Evolutionary conservation across 805 yeast species (phyloP).

Genomic region (Yamadazyma sp.): DNA sequence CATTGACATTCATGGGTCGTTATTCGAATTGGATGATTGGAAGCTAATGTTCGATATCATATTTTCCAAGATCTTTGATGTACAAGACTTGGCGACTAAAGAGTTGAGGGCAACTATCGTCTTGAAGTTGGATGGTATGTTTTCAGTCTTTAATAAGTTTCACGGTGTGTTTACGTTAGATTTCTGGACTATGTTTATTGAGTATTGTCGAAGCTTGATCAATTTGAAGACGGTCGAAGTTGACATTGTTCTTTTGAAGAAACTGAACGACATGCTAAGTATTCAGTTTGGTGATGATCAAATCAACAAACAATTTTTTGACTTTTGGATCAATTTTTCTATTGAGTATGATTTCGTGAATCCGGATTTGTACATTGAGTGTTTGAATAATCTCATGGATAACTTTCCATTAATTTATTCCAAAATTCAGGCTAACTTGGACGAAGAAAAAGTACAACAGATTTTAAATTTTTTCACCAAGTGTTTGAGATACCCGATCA

Average conservation of each 20-base stretch:
- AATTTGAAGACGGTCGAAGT: slow-evolving; percentile 46
- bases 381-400: slow-evolving; percentile 54
- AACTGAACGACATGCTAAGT: slow-evolving; percentile 48
- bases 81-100: slow-evolving; percentile 25
- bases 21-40: slow-evolving; percentile 62
- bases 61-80: slow-evolving; percentile 35
- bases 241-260: slow-evolving; percentile 54
- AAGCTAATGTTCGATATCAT: slow-evolving; percentile 62
- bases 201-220: slow-evolving; percentile 44
- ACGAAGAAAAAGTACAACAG: slow-evolving; percentile 40
- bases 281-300: slow-evolving; percentile 20
- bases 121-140: slow-evolving; percentile 64
- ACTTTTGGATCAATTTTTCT: slow-evolving; percentile 49
- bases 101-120: slow-evolving; percentile 63
- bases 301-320: slow-evolving; percentile 35
- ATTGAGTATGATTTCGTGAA: slow-evolving; percentile 43
- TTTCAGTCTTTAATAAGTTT: slow-evolving; percentile 57
- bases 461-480: slow-evolving; percentile 61
- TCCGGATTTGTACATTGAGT: slow-evolving; percentile 54
- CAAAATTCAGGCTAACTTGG: slow-evolving; percentile 31
- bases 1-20: slow-evolving; percentile 65
- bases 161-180: slow-evolving; percentile 24
- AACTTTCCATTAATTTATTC: slow-evolving; percentile 50
- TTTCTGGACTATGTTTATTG: slow-evolving; percentile 56
- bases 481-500: slow-evolving; percentile 70